Evolutionary conservation across 2,329 filamentous ascomycete species (phyloP), one percentile per base, ranked within the genome.

Genomic region (Sarocladium brachiariae): DNA sequence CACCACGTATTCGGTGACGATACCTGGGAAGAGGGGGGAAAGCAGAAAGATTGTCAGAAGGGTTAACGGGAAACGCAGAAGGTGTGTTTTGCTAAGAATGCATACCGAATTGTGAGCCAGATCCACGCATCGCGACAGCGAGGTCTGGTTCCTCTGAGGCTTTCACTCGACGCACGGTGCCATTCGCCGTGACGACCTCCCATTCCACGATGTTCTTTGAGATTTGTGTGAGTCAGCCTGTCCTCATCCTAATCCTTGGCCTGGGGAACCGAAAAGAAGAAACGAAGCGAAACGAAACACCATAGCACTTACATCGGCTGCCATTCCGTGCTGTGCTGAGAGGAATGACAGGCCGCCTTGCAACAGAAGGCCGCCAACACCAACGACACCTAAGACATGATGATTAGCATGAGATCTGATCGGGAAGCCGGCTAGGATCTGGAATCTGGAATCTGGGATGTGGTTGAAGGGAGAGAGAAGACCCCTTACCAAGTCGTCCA

Each of bases 351-450:
- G 51, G 41, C 60, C 34, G 9, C 65, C 66, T 24, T 68, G 67
- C 1, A 70, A 57, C 14, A 67, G 49, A 30, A 70, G 61, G 2
- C 70, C 70, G 3, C 64, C 61, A 18, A 71, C 68, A 13, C 69
- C 69, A 18, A 71, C 66, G 2, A 57, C 57, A 2, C 63, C 43
- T 47, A 11, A 25, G 8, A 27, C 39, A 23, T n/a, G n/a, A n/a
- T n/a, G 27, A 13, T 30, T 30, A 30, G 27, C 27, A 30, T n/a
- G n/a, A n/a, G n/a, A n/a, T n/a, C n/a, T n/a, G n/a, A n/a, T n/a
- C n/a, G n/a, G n/a, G n/a, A n/a, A n/a, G n/a, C n/a, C n/a, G n/a
- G n/a, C n/a, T n/a, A n/a, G n/a, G n/a, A n/a, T n/a, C n/a, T n/a
- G n/a, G n/a, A n/a, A n/a, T n/a, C n/a, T n/a, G n/a, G n/a, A n/a